Conservation (phyloP, 371 early-diverging fungal genomes). For the Gilbertella persicaria region DNA sequence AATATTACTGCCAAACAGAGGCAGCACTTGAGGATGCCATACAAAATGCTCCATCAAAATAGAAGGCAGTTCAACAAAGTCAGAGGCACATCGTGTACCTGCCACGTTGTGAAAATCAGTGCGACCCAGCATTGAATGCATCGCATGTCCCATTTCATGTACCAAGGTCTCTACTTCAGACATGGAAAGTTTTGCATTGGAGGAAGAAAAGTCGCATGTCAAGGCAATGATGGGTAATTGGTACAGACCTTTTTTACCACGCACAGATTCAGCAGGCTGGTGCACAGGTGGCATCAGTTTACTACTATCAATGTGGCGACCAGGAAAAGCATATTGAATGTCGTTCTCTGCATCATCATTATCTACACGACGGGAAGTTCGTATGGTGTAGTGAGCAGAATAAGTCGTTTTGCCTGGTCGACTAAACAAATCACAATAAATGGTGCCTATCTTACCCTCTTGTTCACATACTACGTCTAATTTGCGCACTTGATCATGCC, state of each 20-base stretch:
- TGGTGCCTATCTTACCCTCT: slow-evolving; percentile 82
- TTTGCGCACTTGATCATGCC: slow-evolving; percentile 89
- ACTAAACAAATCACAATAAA: slow-evolving; percentile 90
- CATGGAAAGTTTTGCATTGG: slow-evolving; percentile 46
- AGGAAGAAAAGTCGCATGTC: slow-evolving; percentile 69
- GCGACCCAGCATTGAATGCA: slow-evolving; percentile 95
- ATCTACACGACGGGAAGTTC: slow-evolving; percentile 87
- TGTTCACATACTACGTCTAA: slow-evolving; percentile 84
- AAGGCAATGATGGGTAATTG: slow-evolving; percentile 81
- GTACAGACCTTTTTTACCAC: slow-evolving; percentile 51
- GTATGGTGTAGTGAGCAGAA: slow-evolving; percentile 95
- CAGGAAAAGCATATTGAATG: slow-evolving; percentile 45
- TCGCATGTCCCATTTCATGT: slow-evolving; percentile 99
- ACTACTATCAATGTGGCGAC: slow-evolving; percentile 25
- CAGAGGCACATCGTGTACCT: slow-evolving; percentile 91
- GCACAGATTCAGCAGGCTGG: slow-evolving; percentile 30
- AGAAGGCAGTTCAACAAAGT: slow-evolving; percentile 97
- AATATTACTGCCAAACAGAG: slow-evolving; percentile 53
- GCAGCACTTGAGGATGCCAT: slow-evolving; percentile 69
- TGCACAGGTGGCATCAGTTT: slow-evolving; percentile 27
- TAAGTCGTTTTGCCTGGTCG: slow-evolving; percentile 76
- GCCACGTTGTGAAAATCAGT: slow-evolving; percentile 95
- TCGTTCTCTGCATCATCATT: slow-evolving; percentile 68
- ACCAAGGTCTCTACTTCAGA: slow-evolving; percentile 93
- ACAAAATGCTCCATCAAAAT: slow-evolving; percentile 93